Evolutionary conservation across 129 eudicot species (phyloP).

Genomic region (Sambucus nigra): DNA sequence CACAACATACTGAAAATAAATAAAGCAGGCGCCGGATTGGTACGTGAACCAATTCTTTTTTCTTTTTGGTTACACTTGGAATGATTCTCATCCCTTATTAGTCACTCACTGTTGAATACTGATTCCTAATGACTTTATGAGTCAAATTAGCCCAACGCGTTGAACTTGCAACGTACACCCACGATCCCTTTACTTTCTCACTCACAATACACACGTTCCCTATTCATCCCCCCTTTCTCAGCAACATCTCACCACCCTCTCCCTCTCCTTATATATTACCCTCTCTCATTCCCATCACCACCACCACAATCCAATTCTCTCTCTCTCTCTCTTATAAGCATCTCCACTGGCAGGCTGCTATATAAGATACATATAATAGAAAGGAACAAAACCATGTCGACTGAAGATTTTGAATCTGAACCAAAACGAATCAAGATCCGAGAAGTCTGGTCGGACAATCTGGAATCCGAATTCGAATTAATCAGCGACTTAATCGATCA

Average conservation of each 20-base stretch:
- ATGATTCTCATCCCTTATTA: too few relatives aligned
- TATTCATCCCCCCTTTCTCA: background rate
- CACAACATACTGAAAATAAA: too few relatives aligned
- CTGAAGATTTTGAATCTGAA: background rate
- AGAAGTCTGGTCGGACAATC: slow-evolving; percentile 60
- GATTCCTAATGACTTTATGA: background rate
- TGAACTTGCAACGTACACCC: background rate
- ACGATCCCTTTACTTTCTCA: background rate
- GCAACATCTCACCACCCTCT: too few relatives aligned
- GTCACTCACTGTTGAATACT: background rate
- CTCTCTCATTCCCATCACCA: too few relatives aligned
- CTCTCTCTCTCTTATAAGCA: background rate
- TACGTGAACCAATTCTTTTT: too few relatives aligned
- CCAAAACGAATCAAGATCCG: slow-evolving; percentile 33
- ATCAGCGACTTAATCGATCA: slow-evolving; percentile 43
- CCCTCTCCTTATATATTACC: too few relatives aligned
- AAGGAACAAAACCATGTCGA: slow-evolving; percentile 1
- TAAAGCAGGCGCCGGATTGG: too few relatives aligned
- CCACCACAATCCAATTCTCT: background rate
- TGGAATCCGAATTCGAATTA: slow-evolving; percentile 48
- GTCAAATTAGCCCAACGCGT: background rate
- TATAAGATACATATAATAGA: background rate
- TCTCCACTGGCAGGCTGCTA: background rate
- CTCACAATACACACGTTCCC: background rate
- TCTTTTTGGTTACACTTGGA: too few relatives aligned